These are phyloP conservation scores for Rhodomyrtus psidioides DNA, from an alignment of 441 rosid genomes.

Conservation along the genomic window DNA sequence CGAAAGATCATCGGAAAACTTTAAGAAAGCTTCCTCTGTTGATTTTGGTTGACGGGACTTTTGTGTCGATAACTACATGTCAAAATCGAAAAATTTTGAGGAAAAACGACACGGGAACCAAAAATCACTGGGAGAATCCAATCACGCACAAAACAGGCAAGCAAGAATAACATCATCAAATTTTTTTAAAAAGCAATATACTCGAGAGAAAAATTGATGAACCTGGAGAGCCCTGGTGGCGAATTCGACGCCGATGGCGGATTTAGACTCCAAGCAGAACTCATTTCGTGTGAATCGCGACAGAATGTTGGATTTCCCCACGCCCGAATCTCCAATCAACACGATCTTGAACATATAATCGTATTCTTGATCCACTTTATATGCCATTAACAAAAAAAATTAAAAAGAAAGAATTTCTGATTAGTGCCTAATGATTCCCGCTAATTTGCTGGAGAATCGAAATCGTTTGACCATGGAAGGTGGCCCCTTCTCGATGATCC, in stretches of 20 bases:
- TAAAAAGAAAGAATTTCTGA: too few species aligned
- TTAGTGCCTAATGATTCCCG: not conserved
- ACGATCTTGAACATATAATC: slow-evolving; percentile 41
- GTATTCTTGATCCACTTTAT: slow-evolving; percentile 38
- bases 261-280: slow-evolving; percentile 37
- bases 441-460: not conserved
- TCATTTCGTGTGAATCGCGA: slow-evolving; percentile 40
- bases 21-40: not conserved
- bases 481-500: too few species aligned
- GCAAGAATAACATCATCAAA: not conserved
- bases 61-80: too few species aligned
- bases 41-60: not conserved
- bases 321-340: slow-evolving; percentile 41
- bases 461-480: not conserved
- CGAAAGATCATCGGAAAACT: not conserved
- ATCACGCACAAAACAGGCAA: not conserved
- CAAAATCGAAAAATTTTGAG: not conserved
- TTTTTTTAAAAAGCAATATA: not conserved
- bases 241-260: slow-evolving; percentile 43
- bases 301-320: slow-evolving; percentile 43
- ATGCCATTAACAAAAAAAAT: slow-evolving; percentile 21
- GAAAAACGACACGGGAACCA: too few species aligned
- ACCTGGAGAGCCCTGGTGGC: slow-evolving; percentile 48
- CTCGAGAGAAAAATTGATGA: not conserved
- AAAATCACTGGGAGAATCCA: not conserved